phyloP scores from a whole-genome alignment of 805 yeast genomes.

The Candida xyloterini region DNA sequence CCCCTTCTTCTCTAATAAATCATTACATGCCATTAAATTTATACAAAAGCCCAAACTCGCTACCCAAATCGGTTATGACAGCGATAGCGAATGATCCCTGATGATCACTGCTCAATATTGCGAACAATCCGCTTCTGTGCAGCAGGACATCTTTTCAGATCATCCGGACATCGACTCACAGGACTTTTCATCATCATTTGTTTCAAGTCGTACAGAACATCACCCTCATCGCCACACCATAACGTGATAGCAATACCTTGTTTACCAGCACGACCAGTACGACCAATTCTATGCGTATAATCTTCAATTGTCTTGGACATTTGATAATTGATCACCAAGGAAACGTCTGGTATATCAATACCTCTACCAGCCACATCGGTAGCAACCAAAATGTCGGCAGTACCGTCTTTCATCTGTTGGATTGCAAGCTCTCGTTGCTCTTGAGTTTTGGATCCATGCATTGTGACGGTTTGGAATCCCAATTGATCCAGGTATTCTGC shows the following conservation, averaged over 20 bases:
- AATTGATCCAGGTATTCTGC: slow-evolving; percentile 46
- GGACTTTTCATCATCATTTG: slow-evolving; percentile 44
- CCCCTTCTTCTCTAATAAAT: slow-evolving; percentile 6
- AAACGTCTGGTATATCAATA: slow-evolving; percentile 83
- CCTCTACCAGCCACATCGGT: slow-evolving; percentile 98
- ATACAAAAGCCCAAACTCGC: slow-evolving; percentile 7
- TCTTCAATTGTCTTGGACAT: slow-evolving; percentile 77
- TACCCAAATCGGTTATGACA: slow-evolving; percentile 9
- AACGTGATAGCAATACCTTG: slow-evolving; percentile 75
- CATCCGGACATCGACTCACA: slow-evolving; percentile 39
- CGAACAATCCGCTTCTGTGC: slow-evolving; percentile 17
- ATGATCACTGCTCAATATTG: slow-evolving; percentile 14
- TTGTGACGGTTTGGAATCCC: slow-evolving; percentile 51
- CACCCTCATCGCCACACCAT: slow-evolving; percentile 54
- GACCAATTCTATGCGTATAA: slow-evolving; percentile 89
- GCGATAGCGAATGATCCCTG: slow-evolving; percentile 11
- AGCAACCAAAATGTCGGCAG: slow-evolving; percentile 69
- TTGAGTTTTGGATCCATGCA: slow-evolving; percentile 89
- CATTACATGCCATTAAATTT: slow-evolving; percentile 10
- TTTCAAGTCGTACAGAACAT: slow-evolving; percentile 48
- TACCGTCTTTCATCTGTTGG: slow-evolving; percentile 51
- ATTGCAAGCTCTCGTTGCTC: slow-evolving; percentile 81
- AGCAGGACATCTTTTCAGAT: slow-evolving; percentile 29
- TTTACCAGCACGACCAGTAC: slow-evolving; percentile 95
- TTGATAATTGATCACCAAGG: slow-evolving; percentile 82